Evolutionary conservation across 345 rosid species (phyloP).

Genomic region (Aethionema arabicum): DNA sequence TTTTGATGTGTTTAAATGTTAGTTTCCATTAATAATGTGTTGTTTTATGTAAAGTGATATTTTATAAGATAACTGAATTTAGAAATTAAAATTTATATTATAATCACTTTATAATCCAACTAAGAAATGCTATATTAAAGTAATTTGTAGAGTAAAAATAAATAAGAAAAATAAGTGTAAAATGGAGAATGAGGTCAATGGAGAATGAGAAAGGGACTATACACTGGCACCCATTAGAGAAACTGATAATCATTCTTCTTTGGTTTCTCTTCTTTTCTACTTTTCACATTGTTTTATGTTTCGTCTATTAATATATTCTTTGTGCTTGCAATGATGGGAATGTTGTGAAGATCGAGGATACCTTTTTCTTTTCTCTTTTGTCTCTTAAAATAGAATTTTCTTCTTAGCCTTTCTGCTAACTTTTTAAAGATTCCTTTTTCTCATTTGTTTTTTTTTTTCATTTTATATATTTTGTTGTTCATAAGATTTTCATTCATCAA

Average conservation of each 20-base stretch:
- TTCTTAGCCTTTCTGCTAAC: slow-evolving; percentile 27
- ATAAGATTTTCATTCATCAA: too few relatives aligned
- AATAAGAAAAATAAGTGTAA: not conserved
- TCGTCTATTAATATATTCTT: slow-evolving; percentile 14
- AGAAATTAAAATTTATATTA: too few relatives aligned
- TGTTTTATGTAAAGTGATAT: too few relatives aligned
- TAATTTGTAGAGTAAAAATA: too few relatives aligned
- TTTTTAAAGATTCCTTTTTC: slow-evolving; percentile 49
- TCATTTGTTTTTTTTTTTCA: slow-evolving; percentile 24
- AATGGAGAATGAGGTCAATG: slow-evolving; percentile 12
- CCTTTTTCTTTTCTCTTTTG: slow-evolving; percentile 38
- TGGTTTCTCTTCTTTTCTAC: slow-evolving; percentile 19
- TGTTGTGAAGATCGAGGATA: slow-evolving; percentile 36
- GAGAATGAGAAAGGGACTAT: slow-evolving; percentile 29
- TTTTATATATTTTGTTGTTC: too few relatives aligned
- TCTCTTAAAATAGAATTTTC: slow-evolving; percentile 25
- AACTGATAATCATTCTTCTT: slow-evolving; percentile 39
- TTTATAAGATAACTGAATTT: too few relatives aligned
- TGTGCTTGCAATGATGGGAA: slow-evolving; percentile 41
- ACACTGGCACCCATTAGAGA: slow-evolving; percentile 42
- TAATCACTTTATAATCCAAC: not conserved
- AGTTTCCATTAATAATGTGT: too few relatives aligned
- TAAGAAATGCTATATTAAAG: not conserved
- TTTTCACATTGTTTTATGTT: slow-evolving; percentile 17
- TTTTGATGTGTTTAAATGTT: too few relatives aligned